Evolutionary conservation across 2,329 filamentous ascomycete species (phyloP).

Genomic region (Nemania serpens): DNA sequence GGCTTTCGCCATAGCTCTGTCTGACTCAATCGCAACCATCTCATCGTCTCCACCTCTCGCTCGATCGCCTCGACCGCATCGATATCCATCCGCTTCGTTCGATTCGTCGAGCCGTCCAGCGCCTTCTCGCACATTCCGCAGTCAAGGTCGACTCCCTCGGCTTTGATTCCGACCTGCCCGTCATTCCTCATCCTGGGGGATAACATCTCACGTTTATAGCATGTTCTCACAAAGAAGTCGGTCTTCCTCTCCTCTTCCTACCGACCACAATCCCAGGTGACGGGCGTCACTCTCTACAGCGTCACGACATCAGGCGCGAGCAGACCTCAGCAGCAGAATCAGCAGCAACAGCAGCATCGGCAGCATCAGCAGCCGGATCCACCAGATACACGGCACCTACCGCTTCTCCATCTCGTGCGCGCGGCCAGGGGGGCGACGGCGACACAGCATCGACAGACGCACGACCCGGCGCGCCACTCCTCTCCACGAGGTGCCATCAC

Average conservation of each 20-base stretch:
- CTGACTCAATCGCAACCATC: constrained; percentile 31
- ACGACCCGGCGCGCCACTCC: too few relatives aligned
- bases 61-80: constrained; percentile 4
- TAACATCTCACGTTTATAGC: constrained; percentile 49
- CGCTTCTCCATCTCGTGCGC: constrained; percentile 12
- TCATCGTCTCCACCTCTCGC: constrained; percentile 22
- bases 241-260: constrained; percentile 59
- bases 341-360: constrained; percentile 3
- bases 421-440: too few relatives aligned
- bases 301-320: constrained; percentile 53
- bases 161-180: constrained; percentile 44
- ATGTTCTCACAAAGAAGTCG: constrained; percentile 63
- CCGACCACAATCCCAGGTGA: constrained; percentile 68
- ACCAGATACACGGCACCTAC: constrained; percentile 22
- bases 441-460: not conserved
- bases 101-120: constrained; percentile 43
- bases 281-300: constrained; percentile 53
- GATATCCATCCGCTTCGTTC: too few relatives aligned
- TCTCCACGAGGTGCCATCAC: too few relatives aligned
- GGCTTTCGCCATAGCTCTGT: constrained; percentile 40
- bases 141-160: constrained; percentile 44
- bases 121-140: constrained; percentile 42
- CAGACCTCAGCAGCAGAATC: constrained; percentile 27
- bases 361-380: too few relatives aligned
- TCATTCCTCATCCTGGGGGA: constrained; percentile 42